Base-by-base conservation (phyloP, 306 rosid genomes). In the Calophaca sinica region DNA sequence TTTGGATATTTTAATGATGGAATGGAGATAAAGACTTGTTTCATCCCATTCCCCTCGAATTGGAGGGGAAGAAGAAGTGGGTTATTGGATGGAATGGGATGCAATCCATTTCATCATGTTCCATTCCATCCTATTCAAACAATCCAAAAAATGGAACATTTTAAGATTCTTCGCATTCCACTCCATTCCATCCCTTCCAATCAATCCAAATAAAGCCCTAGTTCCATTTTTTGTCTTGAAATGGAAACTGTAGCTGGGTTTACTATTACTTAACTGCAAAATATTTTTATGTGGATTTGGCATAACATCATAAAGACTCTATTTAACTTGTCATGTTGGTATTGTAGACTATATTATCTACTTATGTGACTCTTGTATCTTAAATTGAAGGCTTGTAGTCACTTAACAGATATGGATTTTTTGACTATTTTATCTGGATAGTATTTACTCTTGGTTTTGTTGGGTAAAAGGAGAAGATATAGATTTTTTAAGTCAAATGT, bases 271-370 rank as follows among this genome's bases (percentile, higher is more conserved):
- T 71, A 53, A 55, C 48, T 44, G 39, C 50, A 70, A 36, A 36
- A 3, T 14, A 35, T 38, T 35, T 69, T 35, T 41, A 36, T 51
- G 20, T 70, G 28, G 11, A 53, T 36, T 51, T 26, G 38, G 52
- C 6, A 3, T 52, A 36, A 44, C 15, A 44, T 42, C 3, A 55
- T 58, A n/a, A n/a, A 4, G 0, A 13, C n/a, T 72, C 11, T n/a
- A 31, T 58, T 71, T 57, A 42, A 8, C 15, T 31, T 72, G 42
- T 48, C 68, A 58, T 59, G 61, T 69, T 39, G 70, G 41, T 51
- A 39, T 13, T 9, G 41, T 7, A 63, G 75, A 75, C 32, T 51
- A 39, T 45, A 49, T 5, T 41, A 48, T 26, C 38, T 77, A 39
- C 57, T 60, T 38, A 41, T 39, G 58, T 60, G 64, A 59, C 14